These are phyloP conservation scores for Letharia lupina DNA, from an alignment of 495 filamentous ascomycete genomes.

Conservation along the genomic window DNA sequence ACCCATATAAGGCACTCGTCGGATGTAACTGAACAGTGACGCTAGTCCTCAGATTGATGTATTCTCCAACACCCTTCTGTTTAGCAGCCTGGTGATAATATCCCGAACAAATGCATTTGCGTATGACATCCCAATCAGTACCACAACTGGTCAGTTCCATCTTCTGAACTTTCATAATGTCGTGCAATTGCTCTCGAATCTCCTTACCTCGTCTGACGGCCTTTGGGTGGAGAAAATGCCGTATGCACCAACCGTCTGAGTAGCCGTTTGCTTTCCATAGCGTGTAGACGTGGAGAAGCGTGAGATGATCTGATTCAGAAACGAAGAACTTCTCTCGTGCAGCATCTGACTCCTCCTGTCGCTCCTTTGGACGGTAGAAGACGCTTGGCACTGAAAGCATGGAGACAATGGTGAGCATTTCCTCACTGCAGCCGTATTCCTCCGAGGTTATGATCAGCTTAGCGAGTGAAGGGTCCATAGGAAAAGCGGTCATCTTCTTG, in stretches of 20 bases:
- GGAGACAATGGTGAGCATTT: slow-evolving; percentile 96
- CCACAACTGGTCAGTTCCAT: slow-evolving; percentile 84
- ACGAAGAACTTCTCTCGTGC: slow-evolving; percentile 99
- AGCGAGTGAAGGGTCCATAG: slow-evolving; percentile 89
- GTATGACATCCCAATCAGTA: slow-evolving; percentile 91
- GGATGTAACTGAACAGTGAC: slow-evolving; percentile 92
- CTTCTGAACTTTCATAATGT: slow-evolving; percentile 92
- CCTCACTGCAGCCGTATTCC: slow-evolving; percentile 87
- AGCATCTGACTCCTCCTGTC: slow-evolving; percentile 91
- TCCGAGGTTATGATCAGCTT: slow-evolving; percentile 88
- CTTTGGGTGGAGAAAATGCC: slow-evolving; percentile 91
- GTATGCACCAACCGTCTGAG: slow-evolving; percentile 83
- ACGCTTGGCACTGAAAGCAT: slow-evolving; percentile 97
- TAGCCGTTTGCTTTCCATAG: slow-evolving; percentile 91
- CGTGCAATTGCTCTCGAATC: slow-evolving; percentile 83
- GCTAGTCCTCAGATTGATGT: slow-evolving; percentile 89
- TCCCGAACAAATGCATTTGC: slow-evolving; percentile 94
- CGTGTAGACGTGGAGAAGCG: slow-evolving; percentile 88
- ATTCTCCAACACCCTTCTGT: slow-evolving; percentile 94
- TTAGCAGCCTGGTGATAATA: slow-evolving; percentile 99
- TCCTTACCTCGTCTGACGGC: slow-evolving; percentile 84
- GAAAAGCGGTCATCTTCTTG: slow-evolving; percentile 90
- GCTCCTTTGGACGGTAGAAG: slow-evolving; percentile 95
- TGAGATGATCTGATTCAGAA: slow-evolving; percentile 93
- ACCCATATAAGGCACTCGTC: slow-evolving; percentile 83